Evolutionary conservation across 192 early-diverging fungal species (phyloP), one percentile per base, ranked within the genome.

Genomic region (Funneliformis geosporum): DNA sequence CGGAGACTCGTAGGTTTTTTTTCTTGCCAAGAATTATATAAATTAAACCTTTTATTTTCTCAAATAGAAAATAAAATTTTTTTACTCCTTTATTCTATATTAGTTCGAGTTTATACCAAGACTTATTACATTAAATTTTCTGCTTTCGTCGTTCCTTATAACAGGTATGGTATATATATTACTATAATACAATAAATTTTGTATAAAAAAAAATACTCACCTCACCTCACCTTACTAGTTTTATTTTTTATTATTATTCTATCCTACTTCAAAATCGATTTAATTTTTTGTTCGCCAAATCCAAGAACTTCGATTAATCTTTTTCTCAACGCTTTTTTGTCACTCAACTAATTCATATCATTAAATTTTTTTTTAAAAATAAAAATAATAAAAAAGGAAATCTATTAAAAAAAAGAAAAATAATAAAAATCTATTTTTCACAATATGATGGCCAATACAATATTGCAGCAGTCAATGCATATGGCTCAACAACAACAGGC

Each of bases 401-500:
- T 18, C 18, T 47, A n/a, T n/a, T n/a, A 14, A 47, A 47, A 55
- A 55, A 55, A 55, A 16, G 16, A 18, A 55, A 55, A 12, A 55
- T 44, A 55, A 55, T 16, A 55, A 55, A 7, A 55, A 55, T 4
- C 21, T 21, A 55, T 21, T 4, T 55, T 55, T 55, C 50, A 55
- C 50, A 55, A 55, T 55, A 55, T 55, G 50, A 28, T 66, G 33
- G 1, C 39, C 16, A 40, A 46, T 33, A 33, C 33, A 33, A 33
- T 2, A 40, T n/a, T 44, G 27, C 71, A 33, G 33, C 33, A 33
- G 27, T 46, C 12, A 73, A 14, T 33, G 46, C 73, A 75, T 40
- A 55, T 61, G 18, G 8, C 28, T 39, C 50, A 60, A 39, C 73
- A 74, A 60, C 73, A 75, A 75, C 59, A 60, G 12, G 40, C 12